phyloP scores from a whole-genome alignment of 371 early-diverging fungal species.

The Nematocida sp. region DNA sequence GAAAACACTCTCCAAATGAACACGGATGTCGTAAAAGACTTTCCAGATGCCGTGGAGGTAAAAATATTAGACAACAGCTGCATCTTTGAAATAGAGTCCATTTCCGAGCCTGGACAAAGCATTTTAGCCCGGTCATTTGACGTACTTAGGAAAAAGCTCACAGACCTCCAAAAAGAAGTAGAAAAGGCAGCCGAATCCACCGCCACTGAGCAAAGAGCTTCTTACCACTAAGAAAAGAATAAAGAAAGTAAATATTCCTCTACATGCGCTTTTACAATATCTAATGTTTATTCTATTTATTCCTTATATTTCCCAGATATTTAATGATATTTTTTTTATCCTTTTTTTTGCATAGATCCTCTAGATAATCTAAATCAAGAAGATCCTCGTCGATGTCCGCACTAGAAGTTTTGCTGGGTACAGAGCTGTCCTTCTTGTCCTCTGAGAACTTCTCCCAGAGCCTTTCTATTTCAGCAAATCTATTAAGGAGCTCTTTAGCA shows the following conservation, averaged over 20 bases:
- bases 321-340: conserved; percentile 12
- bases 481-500: background rate
- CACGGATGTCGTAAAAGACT: conserved; percentile 24
- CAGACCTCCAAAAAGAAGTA: background rate
- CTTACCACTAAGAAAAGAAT: too few relatives aligned
- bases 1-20: conserved; percentile 29
- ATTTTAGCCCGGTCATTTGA: conserved; percentile 6
- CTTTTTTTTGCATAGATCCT: conserved; percentile 42
- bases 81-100: conserved; percentile 42
- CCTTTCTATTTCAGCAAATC: conserved; percentile 36
- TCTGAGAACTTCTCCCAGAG: background rate
- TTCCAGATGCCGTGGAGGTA: conserved; percentile 19
- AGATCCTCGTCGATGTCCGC: background rate
- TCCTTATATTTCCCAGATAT: too few relatives aligned
- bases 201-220: too few relatives aligned
- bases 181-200: too few relatives aligned
- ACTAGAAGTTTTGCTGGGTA: background rate
- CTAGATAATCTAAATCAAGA: conserved; percentile 35
- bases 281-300: too few relatives aligned
- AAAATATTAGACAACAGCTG: background rate
- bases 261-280: too few relatives aligned
- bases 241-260: too few relatives aligned
- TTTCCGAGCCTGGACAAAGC: background rate
- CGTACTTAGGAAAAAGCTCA: conserved; percentile 18
- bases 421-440: background rate